Conservation (phyloP, 176 grass and related monocot genomes). For the Eleusine coracana region DNA sequence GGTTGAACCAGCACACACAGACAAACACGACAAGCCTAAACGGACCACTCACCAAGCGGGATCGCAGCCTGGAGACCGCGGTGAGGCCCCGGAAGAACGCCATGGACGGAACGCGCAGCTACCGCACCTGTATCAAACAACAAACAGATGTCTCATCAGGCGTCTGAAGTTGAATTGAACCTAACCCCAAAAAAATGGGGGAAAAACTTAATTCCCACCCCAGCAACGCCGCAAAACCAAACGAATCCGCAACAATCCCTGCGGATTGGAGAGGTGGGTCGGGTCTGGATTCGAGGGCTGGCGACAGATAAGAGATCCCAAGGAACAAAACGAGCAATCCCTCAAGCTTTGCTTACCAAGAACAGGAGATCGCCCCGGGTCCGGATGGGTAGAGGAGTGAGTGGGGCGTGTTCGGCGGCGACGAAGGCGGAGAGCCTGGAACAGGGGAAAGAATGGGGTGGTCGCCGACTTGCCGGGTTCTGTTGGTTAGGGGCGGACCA, state of each 20-base stretch:
- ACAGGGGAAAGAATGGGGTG: not conserved
- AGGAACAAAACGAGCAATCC: not conserved
- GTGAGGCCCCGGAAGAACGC: conserved; percentile 74
- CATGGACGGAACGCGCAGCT: conserved; percentile 54
- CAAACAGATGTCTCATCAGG: conserved; percentile 18
- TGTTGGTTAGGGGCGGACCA: conserved; percentile 13
- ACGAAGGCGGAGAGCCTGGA: conserved; percentile 8
- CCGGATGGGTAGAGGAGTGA: not conserved
- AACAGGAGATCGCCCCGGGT: not conserved
- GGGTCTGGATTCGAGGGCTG: too few species aligned
- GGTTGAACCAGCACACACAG: not conserved
- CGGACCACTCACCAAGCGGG: conserved; percentile 61
- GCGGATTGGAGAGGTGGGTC: not conserved
- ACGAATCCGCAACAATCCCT: conserved; percentile 11
- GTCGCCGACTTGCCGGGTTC: conserved; percentile 8
- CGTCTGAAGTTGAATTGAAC: not conserved
- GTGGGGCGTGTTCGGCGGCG: conserved; percentile 26
- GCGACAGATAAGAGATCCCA: not conserved
- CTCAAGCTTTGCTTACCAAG: conserved; percentile 22
- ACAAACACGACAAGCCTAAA: not conserved
- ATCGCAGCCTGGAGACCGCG: conserved; percentile 66
- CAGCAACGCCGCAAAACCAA: not conserved
- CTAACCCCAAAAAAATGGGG: not conserved
- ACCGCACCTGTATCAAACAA: conserved; percentile 40
- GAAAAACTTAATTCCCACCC: not conserved